Percentiles rank a stretch among this genome's conserved stretches.
Conservation (phyloP, 2,329 filamentous ascomycete species). For the Scedosporium apiospermum region DNA sequence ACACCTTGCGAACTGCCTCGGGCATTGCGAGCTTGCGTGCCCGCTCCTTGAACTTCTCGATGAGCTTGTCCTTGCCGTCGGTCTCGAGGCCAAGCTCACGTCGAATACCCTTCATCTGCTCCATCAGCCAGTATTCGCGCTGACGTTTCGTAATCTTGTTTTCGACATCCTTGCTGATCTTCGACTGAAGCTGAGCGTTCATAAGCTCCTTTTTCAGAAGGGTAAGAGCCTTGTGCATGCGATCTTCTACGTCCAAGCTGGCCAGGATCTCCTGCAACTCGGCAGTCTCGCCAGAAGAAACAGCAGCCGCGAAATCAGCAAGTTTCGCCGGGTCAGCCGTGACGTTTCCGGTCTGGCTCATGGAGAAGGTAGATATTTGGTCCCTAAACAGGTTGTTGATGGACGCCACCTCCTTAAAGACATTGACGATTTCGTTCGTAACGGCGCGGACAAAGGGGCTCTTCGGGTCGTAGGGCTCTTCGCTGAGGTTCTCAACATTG, state of each 20-base stretch:
- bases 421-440: conserved; percentile 96
- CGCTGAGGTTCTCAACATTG: conserved; percentile 85
- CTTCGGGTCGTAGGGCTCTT: conserved; percentile 85
- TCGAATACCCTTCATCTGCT: conserved; percentile 98
- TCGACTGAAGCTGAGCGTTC: conserved; percentile 93
- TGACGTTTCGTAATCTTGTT: conserved; percentile 96
- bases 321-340: conserved; percentile 91
- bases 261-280: conserved; percentile 89
- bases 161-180: conserved; percentile 96
- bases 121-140: conserved; percentile 96
- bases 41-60: conserved; percentile 96
- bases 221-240: conserved; percentile 82
- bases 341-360: conserved; percentile 90
- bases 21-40: conserved; percentile 92
- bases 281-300: conserved; percentile 84
- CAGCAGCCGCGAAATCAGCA: conserved; percentile 92
- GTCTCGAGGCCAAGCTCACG: conserved; percentile 93
- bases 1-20: conserved; percentile 91
- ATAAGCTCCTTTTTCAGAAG: conserved; percentile 97
- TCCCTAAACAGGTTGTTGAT: conserved; percentile 94
- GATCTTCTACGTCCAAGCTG: conserved; percentile 82
- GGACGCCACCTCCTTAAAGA: conserved; percentile 92
- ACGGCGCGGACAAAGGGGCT: conserved; percentile 83
- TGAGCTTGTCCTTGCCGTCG: conserved; percentile 94
- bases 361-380: conserved; percentile 94